Percentiles rank a stretch among this genome's conserved stretches.
These are phyloP conservation scores for Atkinsonella hypoxylon DNA, from an alignment of 2,329 filamentous ascomycete genomes.

Conservation along the genomic window DNA sequence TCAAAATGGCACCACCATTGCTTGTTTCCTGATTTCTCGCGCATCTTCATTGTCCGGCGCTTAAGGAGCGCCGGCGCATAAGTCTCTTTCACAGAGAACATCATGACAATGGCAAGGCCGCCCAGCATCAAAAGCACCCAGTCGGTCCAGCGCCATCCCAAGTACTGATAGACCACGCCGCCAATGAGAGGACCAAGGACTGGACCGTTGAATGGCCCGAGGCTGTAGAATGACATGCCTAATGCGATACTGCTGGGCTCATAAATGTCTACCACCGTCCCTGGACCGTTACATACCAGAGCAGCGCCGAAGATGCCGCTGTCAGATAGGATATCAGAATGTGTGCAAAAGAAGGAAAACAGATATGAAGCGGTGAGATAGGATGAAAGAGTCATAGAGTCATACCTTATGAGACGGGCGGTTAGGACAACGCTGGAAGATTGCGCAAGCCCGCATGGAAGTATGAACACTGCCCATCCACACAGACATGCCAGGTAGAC, in stretches of 20 bases:
- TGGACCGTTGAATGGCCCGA: conserved; percentile 75
- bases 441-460: conserved; percentile 59
- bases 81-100: conserved; percentile 56
- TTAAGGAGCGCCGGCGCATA: conserved; percentile 63
- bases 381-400: conserved; percentile 4
- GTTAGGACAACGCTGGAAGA: conserved; percentile 58
- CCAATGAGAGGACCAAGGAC: conserved; percentile 41
- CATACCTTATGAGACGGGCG: conserved; percentile 58
- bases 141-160: conserved; percentile 82
- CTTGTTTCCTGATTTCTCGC: conserved; percentile 57
- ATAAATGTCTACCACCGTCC: conserved; percentile 71
- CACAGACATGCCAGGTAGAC: conserved; percentile 57
- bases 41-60: conserved; percentile 47
- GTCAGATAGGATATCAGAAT: neutral
- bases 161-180: conserved; percentile 55
- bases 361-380: no score
- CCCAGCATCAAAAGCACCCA: conserved; percentile 68
- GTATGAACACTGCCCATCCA: conserved; percentile 54
- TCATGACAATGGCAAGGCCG: conserved; percentile 46
- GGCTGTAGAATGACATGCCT: conserved; percentile 54
- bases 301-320: conserved; percentile 50
- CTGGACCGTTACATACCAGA: conserved; percentile 74
- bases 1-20: conserved; percentile 76
- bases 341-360: neutral
- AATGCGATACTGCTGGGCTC: conserved; percentile 69